Base-by-base conservation (phyloP, 202 grass and related monocot species). In the Alloteropsis angusta region DNA sequence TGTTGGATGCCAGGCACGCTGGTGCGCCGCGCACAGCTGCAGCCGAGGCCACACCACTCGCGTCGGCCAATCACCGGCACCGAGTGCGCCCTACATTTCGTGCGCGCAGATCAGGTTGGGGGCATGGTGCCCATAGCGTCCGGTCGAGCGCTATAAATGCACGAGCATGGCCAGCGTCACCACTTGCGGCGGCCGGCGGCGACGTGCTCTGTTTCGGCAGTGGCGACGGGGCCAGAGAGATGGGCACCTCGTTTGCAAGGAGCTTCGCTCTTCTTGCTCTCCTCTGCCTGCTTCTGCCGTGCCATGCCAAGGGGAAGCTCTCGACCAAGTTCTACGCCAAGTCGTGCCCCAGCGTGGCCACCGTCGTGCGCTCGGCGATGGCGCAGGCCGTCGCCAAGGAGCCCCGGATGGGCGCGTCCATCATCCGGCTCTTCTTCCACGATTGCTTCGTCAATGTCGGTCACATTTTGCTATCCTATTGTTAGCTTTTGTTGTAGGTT, bases 401-500 rank as follows among this genome's bases (percentile, higher is more conserved):
- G 59, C 86, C 91, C 15, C 63, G 94, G 62, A 93, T 93, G 91
- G 94, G 85, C 37, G 94, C 94, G 0, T 97, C 91, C 68, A 76
- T 90, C 28, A 57, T 97, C 18, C 88, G 94, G 8, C 91, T 97
- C 82, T 90, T 92, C 79, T 98, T 98, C 87, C 91, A 97, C 41
- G 91, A 97, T 76, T 97, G 87, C 83, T 97, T 97, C 57, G 87
- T 90, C 62, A 91, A 97, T 60, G 94, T 93, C 30, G 82, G 85
- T 35, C 71, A 14, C 19, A 38, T 48, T 38, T 38, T 37, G 22
- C 0, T 3, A 13, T 36, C 5, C 26, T 48, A 1, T 35, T 37
- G n/a, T n/a, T n/a, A n/a, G n/a, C n/a, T 23, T 1, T 11, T 22
- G 6, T 8, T 52, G 34, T n/a, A n/a, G 15, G 11, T 18, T 48